Evolutionary conservation across 2,329 filamentous ascomycete species (phyloP), one percentile per base, ranked within the genome.

Genomic region (Cordyceps tenuipes): DNA sequence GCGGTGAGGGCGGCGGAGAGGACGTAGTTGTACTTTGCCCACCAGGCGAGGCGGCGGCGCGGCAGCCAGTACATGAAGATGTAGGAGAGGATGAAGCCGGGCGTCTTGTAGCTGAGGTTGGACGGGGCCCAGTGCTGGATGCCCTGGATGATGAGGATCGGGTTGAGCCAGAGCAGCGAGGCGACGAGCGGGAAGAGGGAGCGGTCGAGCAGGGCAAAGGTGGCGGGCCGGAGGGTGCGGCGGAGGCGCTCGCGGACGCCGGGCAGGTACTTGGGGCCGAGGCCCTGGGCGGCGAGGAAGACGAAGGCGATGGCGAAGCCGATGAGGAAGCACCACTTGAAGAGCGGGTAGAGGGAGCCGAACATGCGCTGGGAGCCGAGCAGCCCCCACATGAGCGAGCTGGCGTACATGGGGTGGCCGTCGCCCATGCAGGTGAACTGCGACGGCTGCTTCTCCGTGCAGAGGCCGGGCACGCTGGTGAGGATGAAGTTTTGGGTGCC

Each of bases 321-420:
- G 43, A 77, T 73, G 23, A 76, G 69, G 67, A 77, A 77, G 61
- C 75, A 77, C 73, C 72, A 76, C 65, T 72, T 73, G 60, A 77
- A 69, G 29, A 77, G 64, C 3, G 75, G 75, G 60, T 77, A 77
- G 41, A 76, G 64, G 3, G 68, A 67, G 59, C 72, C 71, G 65
- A 78, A 78, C 71, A 77, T 70, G 15, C 79, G 72, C 1, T 70
- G 69, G 0, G 80, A 80, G 1, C 80, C 80, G 17, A 82, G 75
- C n/a, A 75, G 72, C 49, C 76, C 80, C 79, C 79, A 81, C 60
- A 81, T 75, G 17, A 80, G 54, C 21, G 60, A 71, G 1, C 75
- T 76, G 2, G 75, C 75, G 3, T 75, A 79, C 63, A 75, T 78
- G 5, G 77, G 73, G n/a, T 76, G 76, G n/a, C 76, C 72, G 8